These are phyloP conservation scores for Paraphoma chrysanthemicola DNA, from an alignment of 2,329 filamentous ascomycete genomes.

Conservation along the genomic window DNA sequence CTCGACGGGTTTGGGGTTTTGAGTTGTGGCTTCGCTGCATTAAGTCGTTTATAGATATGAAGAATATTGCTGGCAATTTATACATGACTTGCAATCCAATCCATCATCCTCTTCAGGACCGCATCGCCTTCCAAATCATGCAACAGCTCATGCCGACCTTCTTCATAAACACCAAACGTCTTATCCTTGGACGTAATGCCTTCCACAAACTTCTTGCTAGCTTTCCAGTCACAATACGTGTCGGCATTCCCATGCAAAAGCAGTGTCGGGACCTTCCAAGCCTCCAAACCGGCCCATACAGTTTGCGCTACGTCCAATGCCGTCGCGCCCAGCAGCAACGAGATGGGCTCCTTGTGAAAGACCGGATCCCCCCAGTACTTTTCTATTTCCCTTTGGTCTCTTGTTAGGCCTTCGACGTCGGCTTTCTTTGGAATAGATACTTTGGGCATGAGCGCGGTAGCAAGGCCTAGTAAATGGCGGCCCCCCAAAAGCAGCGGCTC, in stretches of 20 bases:
- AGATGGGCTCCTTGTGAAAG: constrained; percentile 2
- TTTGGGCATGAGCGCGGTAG: background rate
- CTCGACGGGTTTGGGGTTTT: too few species aligned
- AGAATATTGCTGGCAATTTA: background rate
- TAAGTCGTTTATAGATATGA: too few species aligned
- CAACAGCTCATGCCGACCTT: constrained; percentile 12
- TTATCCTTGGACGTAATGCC: constrained; percentile 4
- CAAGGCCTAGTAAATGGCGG: background rate
- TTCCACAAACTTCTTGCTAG: constrained; percentile 5
- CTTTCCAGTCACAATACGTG: constrained; percentile 11
- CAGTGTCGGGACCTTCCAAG: constrained; percentile 8
- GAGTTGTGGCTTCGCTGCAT: too few species aligned
- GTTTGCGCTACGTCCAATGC: constrained; percentile 6
- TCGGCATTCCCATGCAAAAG: constrained; percentile 11
- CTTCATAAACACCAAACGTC: constrained; percentile 3
- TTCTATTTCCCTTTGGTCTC: constrained; percentile 1
- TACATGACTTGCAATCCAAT: constrained; percentile 1
- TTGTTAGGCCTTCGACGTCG: constrained; percentile 3
- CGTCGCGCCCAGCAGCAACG: constrained; percentile 8
- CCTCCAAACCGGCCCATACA: background rate
- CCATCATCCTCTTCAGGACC: constrained; percentile 2
- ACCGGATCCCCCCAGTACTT: constrained; percentile 1
- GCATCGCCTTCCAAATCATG: constrained; percentile 9
- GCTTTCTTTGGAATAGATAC: background rate
- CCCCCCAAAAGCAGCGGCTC: background rate